Conservation (phyloP, 2,329 filamentous ascomycete species). For the Scleromitrula shiraiana region DNA sequence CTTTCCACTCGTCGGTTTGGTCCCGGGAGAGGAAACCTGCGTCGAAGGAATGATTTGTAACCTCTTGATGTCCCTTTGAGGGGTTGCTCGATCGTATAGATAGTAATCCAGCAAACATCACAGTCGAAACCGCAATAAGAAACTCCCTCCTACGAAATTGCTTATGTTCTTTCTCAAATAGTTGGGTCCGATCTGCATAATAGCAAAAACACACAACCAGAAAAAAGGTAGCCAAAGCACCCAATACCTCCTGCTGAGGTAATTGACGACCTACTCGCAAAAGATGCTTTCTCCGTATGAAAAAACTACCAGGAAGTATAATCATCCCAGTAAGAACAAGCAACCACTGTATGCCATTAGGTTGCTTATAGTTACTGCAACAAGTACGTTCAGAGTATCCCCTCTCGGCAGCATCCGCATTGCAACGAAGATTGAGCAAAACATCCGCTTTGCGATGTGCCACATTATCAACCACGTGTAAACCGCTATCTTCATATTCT, state of each 20-base stretch:
- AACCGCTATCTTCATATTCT: constrained; percentile 38
- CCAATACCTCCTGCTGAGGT: constrained; percentile 15
- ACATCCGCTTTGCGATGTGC: constrained; percentile 43
- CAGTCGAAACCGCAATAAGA: constrained; percentile 21
- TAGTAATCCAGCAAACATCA: constrained; percentile 27
- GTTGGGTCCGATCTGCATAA: constrained; percentile 44
- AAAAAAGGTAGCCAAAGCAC: constrained; percentile 17
- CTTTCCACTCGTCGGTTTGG: constrained; percentile 59
- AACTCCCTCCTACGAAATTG: constrained; percentile 34
- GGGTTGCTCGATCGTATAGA: constrained; percentile 23
- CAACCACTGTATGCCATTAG: constrained; percentile 32
- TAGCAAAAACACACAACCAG: constrained; percentile 38
- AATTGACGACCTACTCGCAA: constrained; percentile 14
- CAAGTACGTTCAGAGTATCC: constrained; percentile 42
- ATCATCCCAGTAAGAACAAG: constrained; percentile 29
- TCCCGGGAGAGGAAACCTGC: constrained; percentile 42
- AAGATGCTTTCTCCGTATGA: constrained; percentile 14
- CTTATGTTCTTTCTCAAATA: constrained; percentile 45
- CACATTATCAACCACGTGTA: constrained; percentile 41
- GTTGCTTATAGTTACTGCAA: constrained; percentile 38
- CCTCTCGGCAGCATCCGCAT: constrained; percentile 35
- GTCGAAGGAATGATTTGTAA: constrained; percentile 13
- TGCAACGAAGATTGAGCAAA: constrained; percentile 44
- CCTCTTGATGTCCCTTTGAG: not conserved
- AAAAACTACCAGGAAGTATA: constrained; percentile 25